These are phyloP conservation scores for Fusarium humuli DNA, from an alignment of 2,329 filamentous ascomycete species.

Conservation along the genomic window DNA sequence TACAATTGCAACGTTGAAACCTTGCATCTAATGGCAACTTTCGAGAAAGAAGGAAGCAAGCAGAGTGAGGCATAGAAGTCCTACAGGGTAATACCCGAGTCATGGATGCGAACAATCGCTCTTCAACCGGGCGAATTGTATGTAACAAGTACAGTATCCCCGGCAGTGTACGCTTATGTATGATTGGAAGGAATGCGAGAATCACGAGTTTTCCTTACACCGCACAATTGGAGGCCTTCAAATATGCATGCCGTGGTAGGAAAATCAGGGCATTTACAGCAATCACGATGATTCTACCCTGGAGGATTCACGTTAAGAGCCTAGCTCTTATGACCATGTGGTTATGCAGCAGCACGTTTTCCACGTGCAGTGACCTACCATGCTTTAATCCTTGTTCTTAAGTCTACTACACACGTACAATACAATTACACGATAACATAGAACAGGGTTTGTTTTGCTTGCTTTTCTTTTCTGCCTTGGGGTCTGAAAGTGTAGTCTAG, in stretches of 20 bases:
- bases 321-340: background rate
- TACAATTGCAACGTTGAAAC: background rate
- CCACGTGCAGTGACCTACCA: constrained; percentile 10
- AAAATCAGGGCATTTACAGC: constrained; percentile 6
- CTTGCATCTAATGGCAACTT: background rate
- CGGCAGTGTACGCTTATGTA: background rate
- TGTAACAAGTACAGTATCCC: background rate
- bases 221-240: background rate
- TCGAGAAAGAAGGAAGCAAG: background rate
- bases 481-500: background rate
- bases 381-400: background rate
- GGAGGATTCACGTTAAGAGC: background rate
- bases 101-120: background rate
- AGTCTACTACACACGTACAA: background rate
- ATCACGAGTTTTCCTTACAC: constrained; percentile 10
- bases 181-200: constrained; percentile 3
- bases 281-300: background rate
- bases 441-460: background rate
- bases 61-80: background rate
- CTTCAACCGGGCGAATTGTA: background rate
- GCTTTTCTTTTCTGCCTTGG: background rate
- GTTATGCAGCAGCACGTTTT: constrained; percentile 6
- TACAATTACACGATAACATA: background rate
- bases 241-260: background rate
- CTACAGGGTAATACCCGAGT: background rate